Evolutionary conservation across 352 stramenopile genomes (phyloP).

Genomic region (Pythium biforme): DNA sequence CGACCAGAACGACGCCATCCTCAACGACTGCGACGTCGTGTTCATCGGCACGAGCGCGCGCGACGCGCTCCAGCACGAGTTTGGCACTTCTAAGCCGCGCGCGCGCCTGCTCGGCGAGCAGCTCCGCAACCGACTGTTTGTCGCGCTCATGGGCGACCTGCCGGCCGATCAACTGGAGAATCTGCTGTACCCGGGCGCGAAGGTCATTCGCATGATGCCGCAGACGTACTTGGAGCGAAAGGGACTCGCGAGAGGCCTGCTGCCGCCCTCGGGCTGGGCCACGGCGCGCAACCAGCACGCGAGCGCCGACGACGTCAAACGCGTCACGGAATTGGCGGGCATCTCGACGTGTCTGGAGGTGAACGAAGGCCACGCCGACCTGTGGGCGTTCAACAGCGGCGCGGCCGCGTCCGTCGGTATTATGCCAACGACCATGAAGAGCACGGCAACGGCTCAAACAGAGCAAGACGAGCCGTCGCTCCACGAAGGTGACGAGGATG

Average conservation of each 20-base stretch:
- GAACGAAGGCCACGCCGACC: conserved; percentile 18
- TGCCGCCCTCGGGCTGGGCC: conserved; percentile 50
- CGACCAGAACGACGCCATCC: conserved; percentile 48
- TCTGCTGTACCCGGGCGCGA: conserved; percentile 57
- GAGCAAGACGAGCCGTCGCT: neutral
- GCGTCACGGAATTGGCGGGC: conserved; percentile 50
- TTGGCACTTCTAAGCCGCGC: conserved; percentile 1
- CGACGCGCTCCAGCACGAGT: conserved; percentile 35
- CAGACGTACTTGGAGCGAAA: conserved; percentile 52
- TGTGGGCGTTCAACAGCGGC: conserved; percentile 27
- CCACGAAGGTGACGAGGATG: neutral
- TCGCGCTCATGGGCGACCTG: conserved; percentile 71
- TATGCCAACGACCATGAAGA: conserved; percentile 1
- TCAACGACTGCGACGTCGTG: conserved; percentile 70
- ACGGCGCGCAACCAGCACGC: conserved; percentile 52
- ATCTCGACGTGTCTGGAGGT: conserved; percentile 49
- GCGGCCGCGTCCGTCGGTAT: conserved; percentile 3
- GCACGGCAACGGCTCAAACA: neutral
- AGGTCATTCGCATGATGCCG: conserved; percentile 77
- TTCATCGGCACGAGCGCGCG: conserved; percentile 61
- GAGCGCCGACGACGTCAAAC: conserved; percentile 53
- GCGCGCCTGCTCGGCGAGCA: conserved; percentile 7
- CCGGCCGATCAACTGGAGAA: conserved; percentile 49
- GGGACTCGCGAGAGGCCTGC: conserved; percentile 50
- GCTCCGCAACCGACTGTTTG: conserved; percentile 54